Percentiles rank a stretch among this genome's conserved stretches.
Conservation (phyloP, 2,329 filamentous ascomycete genomes). For the Clonostachys byssicola region DNA sequence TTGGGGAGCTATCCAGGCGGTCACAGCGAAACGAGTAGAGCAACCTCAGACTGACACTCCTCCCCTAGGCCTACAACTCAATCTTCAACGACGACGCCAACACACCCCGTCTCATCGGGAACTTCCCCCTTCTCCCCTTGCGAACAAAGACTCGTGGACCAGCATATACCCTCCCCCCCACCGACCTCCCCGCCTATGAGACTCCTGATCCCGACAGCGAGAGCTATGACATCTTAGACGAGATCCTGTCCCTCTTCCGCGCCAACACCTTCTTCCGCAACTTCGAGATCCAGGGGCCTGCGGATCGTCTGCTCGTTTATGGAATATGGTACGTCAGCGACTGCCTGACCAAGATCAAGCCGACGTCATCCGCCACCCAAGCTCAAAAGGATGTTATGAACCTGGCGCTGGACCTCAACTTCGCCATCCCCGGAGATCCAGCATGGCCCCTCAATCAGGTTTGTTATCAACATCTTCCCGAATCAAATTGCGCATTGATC, state of each 20-base stretch:
- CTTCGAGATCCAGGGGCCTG: slow-evolving; percentile 96
- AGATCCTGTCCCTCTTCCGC: slow-evolving; percentile 87
- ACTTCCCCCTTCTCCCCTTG: slow-evolving; percentile 91
- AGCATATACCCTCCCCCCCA: slow-evolving; percentile 75
- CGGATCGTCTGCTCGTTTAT: slow-evolving; percentile 92
- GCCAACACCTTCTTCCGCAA: slow-evolving; percentile 99
- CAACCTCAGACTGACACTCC: background rate
- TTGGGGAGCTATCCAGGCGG: background rate
- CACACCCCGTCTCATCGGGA: slow-evolving; percentile 62
- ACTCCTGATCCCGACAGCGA: slow-evolving; percentile 80
- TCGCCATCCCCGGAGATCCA: slow-evolving; percentile 90
- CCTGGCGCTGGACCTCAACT: slow-evolving; percentile 85
- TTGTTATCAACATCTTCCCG: slow-evolving; percentile 7
- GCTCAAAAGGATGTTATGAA: slow-evolving; percentile 78
- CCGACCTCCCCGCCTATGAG: slow-evolving; percentile 53
- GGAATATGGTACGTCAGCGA: slow-evolving; percentile 94
- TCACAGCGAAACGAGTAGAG: slow-evolving; percentile 2
- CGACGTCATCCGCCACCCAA: slow-evolving; percentile 57
- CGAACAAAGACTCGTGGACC: slow-evolving; percentile 95
- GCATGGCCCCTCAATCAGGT: slow-evolving; percentile 90
- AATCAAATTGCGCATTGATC: background rate
- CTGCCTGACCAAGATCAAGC: slow-evolving; percentile 82
- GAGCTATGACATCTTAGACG: slow-evolving; percentile 94
- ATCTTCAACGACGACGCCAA: slow-evolving; percentile 86
- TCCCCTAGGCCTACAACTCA: slow-evolving; percentile 84